Evolutionary conservation across 2,329 filamentous ascomycete genomes (phyloP).

Genomic region (Balansia obtecta): DNA sequence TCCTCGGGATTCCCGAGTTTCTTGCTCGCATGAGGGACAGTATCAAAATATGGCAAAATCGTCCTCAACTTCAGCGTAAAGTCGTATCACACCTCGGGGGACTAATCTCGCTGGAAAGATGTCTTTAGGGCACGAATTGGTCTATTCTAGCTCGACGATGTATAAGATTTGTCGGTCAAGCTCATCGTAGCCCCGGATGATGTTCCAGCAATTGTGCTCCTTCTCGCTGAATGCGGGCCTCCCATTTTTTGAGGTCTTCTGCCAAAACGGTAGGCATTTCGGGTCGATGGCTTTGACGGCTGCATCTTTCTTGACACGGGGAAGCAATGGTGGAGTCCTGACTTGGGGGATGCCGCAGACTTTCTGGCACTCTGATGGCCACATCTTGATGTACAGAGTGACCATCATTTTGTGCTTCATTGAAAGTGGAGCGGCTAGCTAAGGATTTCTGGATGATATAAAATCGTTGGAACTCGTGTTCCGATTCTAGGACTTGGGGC

Average conservation of each 20-base stretch:
- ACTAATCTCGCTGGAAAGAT: too few relatives aligned
- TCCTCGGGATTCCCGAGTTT: too few relatives aligned
- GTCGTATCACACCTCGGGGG: too few relatives aligned
- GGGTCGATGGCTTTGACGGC: slow-evolving; percentile 3
- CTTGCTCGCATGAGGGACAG: too few relatives aligned
- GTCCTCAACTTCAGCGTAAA: too few relatives aligned
- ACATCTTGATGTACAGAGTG: background rate
- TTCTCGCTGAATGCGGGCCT: slow-evolving; percentile 21
- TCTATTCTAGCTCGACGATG: too few relatives aligned
- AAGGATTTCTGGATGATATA: slow-evolving; percentile 33
- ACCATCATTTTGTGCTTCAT: background rate
- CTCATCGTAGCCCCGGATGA: slow-evolving; percentile 15
- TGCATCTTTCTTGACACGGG: background rate
- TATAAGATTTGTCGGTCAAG: background rate
- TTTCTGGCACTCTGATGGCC: background rate
- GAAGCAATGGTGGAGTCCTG: background rate
- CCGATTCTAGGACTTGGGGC: slow-evolving; percentile 7
- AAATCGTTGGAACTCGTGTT: slow-evolving; percentile 25
- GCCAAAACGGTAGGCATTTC: slow-evolving; percentile 9
- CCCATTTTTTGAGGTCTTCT: slow-evolving; percentile 27
- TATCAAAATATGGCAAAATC: too few relatives aligned
- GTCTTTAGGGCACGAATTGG: too few relatives aligned
- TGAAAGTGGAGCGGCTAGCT: slow-evolving; percentile 17
- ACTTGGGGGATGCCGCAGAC: background rate
- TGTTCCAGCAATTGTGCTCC: slow-evolving; percentile 14